Evolutionary conservation across 176 grass and related monocot species (phyloP), one percentile per base, ranked within the genome.

Genomic region (Neostapfia colusana): DNA sequence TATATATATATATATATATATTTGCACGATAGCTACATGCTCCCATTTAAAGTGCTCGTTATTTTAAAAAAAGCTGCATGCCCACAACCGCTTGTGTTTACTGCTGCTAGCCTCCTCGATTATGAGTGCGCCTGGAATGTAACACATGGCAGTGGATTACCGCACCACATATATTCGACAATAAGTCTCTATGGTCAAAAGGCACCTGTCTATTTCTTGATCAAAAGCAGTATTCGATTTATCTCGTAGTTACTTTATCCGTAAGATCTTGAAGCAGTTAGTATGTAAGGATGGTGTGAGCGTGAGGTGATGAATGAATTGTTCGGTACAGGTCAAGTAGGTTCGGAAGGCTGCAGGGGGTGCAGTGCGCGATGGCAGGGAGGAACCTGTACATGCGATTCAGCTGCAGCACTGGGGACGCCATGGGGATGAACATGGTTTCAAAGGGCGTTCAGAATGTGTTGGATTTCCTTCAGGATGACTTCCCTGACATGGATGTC

Each of bases 381-480:
- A 99, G 95, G 83, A 99, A 92, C 53, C 67, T 99, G 69, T 95
- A 95, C 89, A 90, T 99, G 87, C 88, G 95, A 83, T 95, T 99
- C 73, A 76, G 41, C 73, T 99, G 89, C 85, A 85, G 84, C 79
- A 99, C 95, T 3, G 95, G 95, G 56, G 95, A 99, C 63, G 95
- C 95, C 12, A 99, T 99, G 95, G 95, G 92, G 26, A 99, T 99
- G 95, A 94, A 99, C 81, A 95, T 99, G 91, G 83, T 99, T 45
- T 99, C 95, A 34, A 95, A 95, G 81, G 95, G 92, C 5, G 92
- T 99, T 8, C 92, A 99, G 16, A 92, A 90, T 51, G 95, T 99
- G 63, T 50, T 99, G 57, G 92, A 99, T 49, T 95, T 82, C 63
- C 89, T 99, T 41, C 73, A 86, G 69, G 82, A 80, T 27, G 89